phyloP scores from a whole-genome alignment of 148 eudicot genomes.

The Cornus suecica region DNA sequence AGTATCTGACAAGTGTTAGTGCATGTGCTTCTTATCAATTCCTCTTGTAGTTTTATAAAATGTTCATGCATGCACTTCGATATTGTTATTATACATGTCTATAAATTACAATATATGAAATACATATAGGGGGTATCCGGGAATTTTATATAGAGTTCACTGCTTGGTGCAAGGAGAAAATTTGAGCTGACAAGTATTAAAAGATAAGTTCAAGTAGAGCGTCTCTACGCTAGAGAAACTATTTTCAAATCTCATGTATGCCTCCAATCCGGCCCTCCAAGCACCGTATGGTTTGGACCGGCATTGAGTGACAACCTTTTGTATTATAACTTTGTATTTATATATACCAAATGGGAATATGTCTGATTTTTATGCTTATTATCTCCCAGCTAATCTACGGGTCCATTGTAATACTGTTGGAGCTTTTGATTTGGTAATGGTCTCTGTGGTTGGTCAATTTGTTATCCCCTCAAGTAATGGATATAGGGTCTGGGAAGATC shows the following conservation, averaged over 20 bases:
- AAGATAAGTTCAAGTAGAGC: neutral
- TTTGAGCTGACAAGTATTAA: neutral
- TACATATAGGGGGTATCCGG: no score
- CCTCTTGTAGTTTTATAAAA: neutral
- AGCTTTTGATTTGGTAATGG: conserved; percentile 36
- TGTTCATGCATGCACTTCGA: neutral
- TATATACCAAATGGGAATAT: neutral
- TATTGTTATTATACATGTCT: neutral
- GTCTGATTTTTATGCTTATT: neutral
- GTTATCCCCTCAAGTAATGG: conserved; percentile 41
- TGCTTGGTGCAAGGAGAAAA: no score
- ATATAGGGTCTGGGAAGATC: conserved; percentile 82
- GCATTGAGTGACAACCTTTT: no score
- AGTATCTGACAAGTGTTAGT: no score
- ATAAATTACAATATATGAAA: no score
- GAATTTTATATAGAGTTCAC: no score
- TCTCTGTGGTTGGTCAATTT: conserved; percentile 42
- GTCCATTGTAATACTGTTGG: neutral
- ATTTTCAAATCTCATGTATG: no score
- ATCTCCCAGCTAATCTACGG: neutral
- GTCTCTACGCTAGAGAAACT: no score
- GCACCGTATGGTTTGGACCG: no score
- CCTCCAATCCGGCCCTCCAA: no score
- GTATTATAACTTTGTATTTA: no score
- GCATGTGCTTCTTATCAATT: neutral